These are phyloP conservation scores for Sungouiella blattae DNA, from an alignment of 805 yeast genomes.

Conservation along the genomic window DNA sequence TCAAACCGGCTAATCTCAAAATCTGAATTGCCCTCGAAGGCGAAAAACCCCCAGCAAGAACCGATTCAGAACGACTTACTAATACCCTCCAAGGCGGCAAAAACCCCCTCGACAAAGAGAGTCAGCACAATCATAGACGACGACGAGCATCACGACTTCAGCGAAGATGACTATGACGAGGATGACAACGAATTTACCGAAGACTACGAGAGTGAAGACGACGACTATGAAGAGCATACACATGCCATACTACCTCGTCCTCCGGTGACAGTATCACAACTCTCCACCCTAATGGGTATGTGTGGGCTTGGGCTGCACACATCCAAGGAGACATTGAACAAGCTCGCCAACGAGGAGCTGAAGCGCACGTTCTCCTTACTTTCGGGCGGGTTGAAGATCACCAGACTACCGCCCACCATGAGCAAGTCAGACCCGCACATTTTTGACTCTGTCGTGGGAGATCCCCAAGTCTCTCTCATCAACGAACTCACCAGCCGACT, in stretches of 20 bases:
- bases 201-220: slow-evolving; percentile 8
- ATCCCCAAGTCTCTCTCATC: slow-evolving; percentile 24
- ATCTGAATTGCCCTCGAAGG: neutral
- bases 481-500: slow-evolving; percentile 19
- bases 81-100: neutral
- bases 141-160: slow-evolving; percentile 15
- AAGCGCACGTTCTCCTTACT: slow-evolving; percentile 29
- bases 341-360: slow-evolving; percentile 32
- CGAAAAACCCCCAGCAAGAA: neutral
- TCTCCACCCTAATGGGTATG: slow-evolving; percentile 31
- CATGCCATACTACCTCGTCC: slow-evolving; percentile 23
- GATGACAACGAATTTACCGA: slow-evolving; percentile 10
- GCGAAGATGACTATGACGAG: slow-evolving; percentile 13
- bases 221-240: slow-evolving; percentile 25
- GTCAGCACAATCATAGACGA: slow-evolving; percentile 29
- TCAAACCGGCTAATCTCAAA: too few species aligned
- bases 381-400: slow-evolving; percentile 19
- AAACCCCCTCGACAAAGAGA: slow-evolving; percentile 11
- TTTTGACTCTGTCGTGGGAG: slow-evolving; percentile 26
- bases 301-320: slow-evolving; percentile 26
- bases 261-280: slow-evolving; percentile 19
- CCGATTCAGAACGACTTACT: too few species aligned
- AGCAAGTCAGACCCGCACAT: slow-evolving; percentile 14
- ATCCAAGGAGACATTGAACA: slow-evolving; percentile 14
- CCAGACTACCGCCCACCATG: slow-evolving; percentile 22